Conservation (phyloP, 192 early-diverging fungal genomes). For the Coemansia sp. region DNA sequence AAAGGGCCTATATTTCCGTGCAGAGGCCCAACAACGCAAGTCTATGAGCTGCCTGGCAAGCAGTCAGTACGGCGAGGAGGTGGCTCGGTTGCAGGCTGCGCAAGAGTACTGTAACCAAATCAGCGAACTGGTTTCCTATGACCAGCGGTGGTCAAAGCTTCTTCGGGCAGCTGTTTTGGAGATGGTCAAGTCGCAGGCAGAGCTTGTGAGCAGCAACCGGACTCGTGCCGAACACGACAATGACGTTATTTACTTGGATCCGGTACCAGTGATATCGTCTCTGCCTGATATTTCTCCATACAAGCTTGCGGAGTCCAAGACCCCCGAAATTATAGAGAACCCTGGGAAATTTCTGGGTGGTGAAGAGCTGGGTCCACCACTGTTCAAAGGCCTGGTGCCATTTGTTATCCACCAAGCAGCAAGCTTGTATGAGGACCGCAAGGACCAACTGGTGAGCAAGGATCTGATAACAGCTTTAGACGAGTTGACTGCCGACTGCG, state of each 20-base stretch:
- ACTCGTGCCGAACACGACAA: conserved; percentile 82
- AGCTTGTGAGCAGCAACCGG: conserved; percentile 52
- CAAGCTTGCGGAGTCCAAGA: conserved; percentile 69
- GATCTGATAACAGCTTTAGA: conserved; percentile 63
- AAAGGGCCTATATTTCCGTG: conserved; percentile 71
- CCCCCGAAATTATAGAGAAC: conserved; percentile 58
- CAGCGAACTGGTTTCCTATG: conserved; percentile 27
- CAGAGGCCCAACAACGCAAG: conserved; percentile 76
- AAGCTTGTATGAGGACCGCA: conserved; percentile 80
- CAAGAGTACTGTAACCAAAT: conserved; percentile 37
- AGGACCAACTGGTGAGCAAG: conserved; percentile 71
- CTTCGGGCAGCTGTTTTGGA: conserved; percentile 30
- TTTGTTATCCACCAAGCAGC: conserved; percentile 89
- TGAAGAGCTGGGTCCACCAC: conserved; percentile 68
- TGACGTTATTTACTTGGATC: conserved; percentile 84
- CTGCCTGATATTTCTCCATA: conserved; percentile 63
- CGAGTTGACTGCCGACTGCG: conserved; percentile 65
- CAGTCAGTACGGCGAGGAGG: conserved; percentile 83
- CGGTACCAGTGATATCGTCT: conserved; percentile 61
- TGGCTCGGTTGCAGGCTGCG: conserved; percentile 62
- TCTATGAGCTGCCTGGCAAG: conserved; percentile 67
- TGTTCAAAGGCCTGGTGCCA: conserved; percentile 83
- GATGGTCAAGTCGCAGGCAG: conserved; percentile 46
- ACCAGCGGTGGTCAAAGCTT: conserved; percentile 43
- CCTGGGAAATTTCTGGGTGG: conserved; percentile 66